These are phyloP conservation scores for Nigrograna mackinnonii DNA, from an alignment of 2,329 filamentous ascomycete species.

Conservation along the genomic window DNA sequence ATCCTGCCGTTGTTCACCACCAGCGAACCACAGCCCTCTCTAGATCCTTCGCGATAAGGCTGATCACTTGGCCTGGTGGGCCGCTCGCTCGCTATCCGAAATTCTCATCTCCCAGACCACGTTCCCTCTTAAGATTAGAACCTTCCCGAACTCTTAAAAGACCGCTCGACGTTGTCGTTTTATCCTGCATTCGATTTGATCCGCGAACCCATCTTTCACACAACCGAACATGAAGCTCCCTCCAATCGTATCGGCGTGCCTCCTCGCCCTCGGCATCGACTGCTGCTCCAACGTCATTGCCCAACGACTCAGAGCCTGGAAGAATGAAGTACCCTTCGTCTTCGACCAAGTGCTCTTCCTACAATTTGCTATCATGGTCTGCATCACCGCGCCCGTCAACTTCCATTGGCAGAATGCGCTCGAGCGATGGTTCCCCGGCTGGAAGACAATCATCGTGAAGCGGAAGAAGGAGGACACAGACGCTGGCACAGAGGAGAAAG, in stretches of 20 bases:
- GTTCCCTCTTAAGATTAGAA: no score
- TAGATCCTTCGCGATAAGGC: no score
- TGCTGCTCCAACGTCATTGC: constrained; percentile 42
- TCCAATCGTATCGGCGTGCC: constrained; percentile 35
- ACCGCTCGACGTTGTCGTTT: no score
- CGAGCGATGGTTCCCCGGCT: constrained; percentile 73
- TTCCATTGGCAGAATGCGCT: constrained; percentile 84
- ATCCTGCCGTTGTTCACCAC: no score
- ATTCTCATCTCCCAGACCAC: no score
- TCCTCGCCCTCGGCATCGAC: constrained; percentile 38
- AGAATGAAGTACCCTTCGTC: constrained; percentile 36
- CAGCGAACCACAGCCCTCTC: no score
- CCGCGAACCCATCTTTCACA: no score
- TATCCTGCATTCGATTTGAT: no score
- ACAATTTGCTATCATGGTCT: constrained; percentile 60
- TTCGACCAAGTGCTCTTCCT: constrained; percentile 41
- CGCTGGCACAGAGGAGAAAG: constrained; percentile 32
- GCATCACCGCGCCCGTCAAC: constrained; percentile 78
- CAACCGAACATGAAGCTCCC: constrained; percentile 38
- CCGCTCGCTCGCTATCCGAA: no score
- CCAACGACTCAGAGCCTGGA: constrained; percentile 40
- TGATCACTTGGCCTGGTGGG: no score
- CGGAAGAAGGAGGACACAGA: constrained; percentile 8
- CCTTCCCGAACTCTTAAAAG: no score
- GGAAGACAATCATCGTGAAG: constrained; percentile 27